phyloP scores from a whole-genome alignment of 148 eudicot species.

The Hydrangea macrophylla region DNA sequence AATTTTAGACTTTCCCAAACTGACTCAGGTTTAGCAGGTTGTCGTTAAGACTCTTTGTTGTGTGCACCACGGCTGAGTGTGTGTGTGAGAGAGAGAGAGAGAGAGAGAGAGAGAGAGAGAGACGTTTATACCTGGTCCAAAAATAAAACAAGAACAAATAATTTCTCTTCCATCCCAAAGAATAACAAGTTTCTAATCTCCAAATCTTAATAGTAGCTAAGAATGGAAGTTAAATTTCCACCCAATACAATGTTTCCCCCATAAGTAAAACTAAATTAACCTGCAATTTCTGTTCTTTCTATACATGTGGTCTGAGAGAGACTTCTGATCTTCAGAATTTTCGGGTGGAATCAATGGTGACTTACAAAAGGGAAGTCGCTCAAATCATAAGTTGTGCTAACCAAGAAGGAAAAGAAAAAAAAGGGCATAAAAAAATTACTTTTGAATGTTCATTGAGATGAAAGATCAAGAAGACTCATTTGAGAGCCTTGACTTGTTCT shows the following conservation, averaged over 20 bases:
- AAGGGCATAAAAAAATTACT: background rate
- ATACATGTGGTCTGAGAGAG: background rate
- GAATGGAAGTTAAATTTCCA: background rate
- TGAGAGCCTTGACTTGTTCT: slow-evolving; percentile 30
- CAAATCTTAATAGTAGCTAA: background rate
- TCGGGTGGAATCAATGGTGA: background rate
- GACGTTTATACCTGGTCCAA: background rate
- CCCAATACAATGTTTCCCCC: background rate
- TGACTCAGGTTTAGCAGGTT: too few species aligned
- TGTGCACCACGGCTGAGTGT: too few species aligned
- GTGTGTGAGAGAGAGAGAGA: too few species aligned
- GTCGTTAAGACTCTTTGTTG: too few species aligned
- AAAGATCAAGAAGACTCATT: background rate
- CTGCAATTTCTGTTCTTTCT: background rate
- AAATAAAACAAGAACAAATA: background rate
- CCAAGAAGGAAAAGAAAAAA: background rate
- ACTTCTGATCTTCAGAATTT: background rate
- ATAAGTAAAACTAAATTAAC: background rate
- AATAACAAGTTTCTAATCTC: background rate
- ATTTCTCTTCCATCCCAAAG: background rate
- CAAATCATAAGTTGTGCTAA: background rate
- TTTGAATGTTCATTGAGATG: background rate
- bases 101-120: too few species aligned
- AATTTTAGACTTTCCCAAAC: too few species aligned
- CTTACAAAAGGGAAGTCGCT: background rate